These are phyloP conservation scores for Beta macrorhiza DNA, from an alignment of 179 eudicot genomes.

Conservation along the genomic window DNA sequence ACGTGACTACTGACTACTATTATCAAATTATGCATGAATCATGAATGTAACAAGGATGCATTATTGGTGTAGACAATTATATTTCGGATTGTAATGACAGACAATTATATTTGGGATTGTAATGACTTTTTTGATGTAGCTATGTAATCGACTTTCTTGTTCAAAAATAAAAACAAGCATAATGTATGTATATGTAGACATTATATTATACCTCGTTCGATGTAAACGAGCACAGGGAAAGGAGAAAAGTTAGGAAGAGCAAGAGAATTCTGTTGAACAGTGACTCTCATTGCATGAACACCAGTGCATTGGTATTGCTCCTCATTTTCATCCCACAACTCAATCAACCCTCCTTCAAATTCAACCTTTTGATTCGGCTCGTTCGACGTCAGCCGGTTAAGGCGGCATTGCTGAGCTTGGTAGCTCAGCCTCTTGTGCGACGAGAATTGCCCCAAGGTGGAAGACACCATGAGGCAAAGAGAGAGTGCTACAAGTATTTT, in stretches of 20 bases:
- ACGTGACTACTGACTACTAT: too few species aligned
- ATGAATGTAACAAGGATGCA: too few species aligned
- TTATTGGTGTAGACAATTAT: too few species aligned
- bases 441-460: constrained; percentile 20
- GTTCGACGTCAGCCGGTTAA: constrained; percentile 35
- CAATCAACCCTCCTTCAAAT: constrained; percentile 59
- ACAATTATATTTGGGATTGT: too few species aligned
- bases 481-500: constrained; percentile 37
- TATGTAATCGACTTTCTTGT: too few species aligned
- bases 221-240: constrained; percentile 56
- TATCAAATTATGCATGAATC: too few species aligned
- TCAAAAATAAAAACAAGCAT: too few species aligned
- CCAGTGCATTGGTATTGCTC: constrained; percentile 74
- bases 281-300: constrained; percentile 45
- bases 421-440: constrained; percentile 28
- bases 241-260: constrained; percentile 61
- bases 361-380: constrained; percentile 48
- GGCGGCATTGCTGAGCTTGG: constrained; percentile 48
- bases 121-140: too few species aligned
- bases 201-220: constrained; percentile 44
- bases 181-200: too few species aligned
- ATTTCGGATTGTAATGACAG: too few species aligned
- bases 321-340: constrained; percentile 57
- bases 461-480: constrained; percentile 38
- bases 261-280: constrained; percentile 50